phyloP scores from a whole-genome alignment of 495 filamentous ascomycete genomes.

The Hyaloscypha finlandica region DNA sequence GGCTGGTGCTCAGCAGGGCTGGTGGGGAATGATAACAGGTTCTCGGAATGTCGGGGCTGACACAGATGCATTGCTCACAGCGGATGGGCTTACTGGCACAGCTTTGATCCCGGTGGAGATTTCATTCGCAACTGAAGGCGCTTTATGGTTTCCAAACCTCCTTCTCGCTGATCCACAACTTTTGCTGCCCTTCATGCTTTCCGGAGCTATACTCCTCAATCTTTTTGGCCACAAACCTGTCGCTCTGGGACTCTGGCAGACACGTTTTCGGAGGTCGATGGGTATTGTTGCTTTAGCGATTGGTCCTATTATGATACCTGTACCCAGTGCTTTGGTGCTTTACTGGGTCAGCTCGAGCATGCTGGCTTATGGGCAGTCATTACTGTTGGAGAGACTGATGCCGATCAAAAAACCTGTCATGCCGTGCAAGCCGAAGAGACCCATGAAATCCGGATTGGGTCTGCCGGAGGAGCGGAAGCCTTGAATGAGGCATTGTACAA shows the following conservation, averaged over 20 bases:
- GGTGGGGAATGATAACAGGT: constrained; percentile 46
- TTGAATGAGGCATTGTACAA: background rate
- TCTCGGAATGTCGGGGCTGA: constrained; percentile 10
- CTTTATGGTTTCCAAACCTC: constrained; percentile 81
- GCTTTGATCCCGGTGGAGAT: constrained; percentile 44
- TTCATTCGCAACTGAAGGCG: constrained; percentile 65
- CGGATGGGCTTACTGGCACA: constrained; percentile 11
- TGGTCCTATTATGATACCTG: constrained; percentile 49
- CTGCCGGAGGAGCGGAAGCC: background rate
- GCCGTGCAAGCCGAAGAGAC: constrained; percentile 30
- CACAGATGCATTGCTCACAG: background rate
- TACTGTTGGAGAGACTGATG: constrained; percentile 32
- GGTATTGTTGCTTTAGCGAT: constrained; percentile 41
- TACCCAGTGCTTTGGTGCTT: constrained; percentile 66
- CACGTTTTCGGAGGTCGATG: constrained; percentile 38
- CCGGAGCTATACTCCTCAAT: constrained; percentile 48
- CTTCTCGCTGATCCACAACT: constrained; percentile 66
- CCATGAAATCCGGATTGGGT: constrained; percentile 24
- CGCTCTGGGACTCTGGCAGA: constrained; percentile 20
- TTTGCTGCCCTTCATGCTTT: constrained; percentile 64
- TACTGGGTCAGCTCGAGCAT: constrained; percentile 66
- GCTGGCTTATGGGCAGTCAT: constrained; percentile 35
- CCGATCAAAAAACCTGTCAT: constrained; percentile 32
- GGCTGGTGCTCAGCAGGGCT: constrained; percentile 55
- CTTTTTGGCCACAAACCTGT: constrained; percentile 29